Evolutionary conservation across 176 grass and related monocot genomes (phyloP).

Genomic region (Calamus simplicifolius): DNA sequence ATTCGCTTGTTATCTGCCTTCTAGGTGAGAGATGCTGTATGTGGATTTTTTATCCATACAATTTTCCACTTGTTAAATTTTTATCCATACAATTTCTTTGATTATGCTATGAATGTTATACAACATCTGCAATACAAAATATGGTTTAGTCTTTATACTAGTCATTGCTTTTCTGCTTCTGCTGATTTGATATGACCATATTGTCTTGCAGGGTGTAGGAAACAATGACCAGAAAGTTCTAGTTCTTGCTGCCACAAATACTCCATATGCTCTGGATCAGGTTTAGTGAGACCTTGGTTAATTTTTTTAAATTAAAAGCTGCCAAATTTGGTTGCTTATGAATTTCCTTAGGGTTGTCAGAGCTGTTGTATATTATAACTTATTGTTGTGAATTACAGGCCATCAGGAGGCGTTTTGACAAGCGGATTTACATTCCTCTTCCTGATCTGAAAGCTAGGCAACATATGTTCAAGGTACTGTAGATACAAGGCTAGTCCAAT

Average conservation of each 20-base stretch:
- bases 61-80: no score
- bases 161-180: not conserved
- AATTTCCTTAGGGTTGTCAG: conserved; percentile 7
- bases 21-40: no score
- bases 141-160: no score
- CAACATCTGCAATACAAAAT: no score
- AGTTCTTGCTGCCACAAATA: conserved; percentile 95
- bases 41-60: no score
- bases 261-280: conserved; percentile 92
- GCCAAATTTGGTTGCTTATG: not conserved
- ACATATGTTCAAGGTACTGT: conserved; percentile 94
- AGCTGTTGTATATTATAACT: not conserved
- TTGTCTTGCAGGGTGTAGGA: conserved; percentile 61
- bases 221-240: conserved; percentile 99
- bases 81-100: no score
- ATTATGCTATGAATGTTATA: no score
- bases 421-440: conserved; percentile 97
- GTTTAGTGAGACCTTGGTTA: conserved; percentile 19
- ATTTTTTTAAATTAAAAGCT: not conserved
- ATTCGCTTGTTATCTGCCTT: no score
- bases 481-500: not conserved
- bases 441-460: conserved; percentile 91
- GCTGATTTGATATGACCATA: not conserved
- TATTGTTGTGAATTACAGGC: conserved; percentile 46
- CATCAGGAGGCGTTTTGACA: conserved; percentile 88